These are phyloP conservation scores for Andrographis paniculata DNA, from an alignment of 305 asterid species.

Conservation along the genomic window DNA sequence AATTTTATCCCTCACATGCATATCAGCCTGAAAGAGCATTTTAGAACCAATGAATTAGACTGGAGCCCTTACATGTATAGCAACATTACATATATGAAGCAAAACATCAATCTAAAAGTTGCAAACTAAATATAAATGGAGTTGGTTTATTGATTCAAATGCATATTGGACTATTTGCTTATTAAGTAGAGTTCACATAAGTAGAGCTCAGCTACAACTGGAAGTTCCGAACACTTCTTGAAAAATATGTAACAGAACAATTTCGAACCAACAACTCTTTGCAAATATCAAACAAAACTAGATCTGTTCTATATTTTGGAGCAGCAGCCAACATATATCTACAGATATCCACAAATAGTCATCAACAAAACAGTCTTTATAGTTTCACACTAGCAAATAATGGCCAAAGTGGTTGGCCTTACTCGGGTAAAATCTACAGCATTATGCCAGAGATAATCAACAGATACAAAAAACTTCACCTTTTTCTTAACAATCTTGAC, in stretches of 20 bases:
- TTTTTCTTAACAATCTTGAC: slow-evolving; percentile 81
- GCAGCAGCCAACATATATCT: no score
- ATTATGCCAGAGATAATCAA: no score
- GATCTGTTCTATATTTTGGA: no score
- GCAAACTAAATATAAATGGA: neutral
- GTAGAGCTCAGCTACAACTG: neutral
- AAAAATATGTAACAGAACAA: no score
- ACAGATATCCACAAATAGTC: no score
- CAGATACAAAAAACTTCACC: slow-evolving; percentile 31
- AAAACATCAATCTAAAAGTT: neutral
- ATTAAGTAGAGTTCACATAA: slow-evolving; percentile 4
- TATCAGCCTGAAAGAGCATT: slow-evolving; percentile 62
- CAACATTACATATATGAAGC: neutral
- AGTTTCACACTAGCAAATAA: no score
- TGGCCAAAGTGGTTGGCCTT: no score
- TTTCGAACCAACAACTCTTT: no score
- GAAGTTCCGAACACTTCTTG: neutral
- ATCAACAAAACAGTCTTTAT: no score
- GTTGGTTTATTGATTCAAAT: neutral
- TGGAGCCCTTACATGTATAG: neutral
- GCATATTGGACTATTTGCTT: neutral
- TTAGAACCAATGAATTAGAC: slow-evolving; percentile 13
- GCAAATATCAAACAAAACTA: no score
- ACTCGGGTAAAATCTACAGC: no score
- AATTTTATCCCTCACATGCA: slow-evolving; percentile 77